These are phyloP conservation scores for Leptographium lundbergii DNA, from an alignment of 2,329 filamentous ascomycete species.

Conservation along the genomic window DNA sequence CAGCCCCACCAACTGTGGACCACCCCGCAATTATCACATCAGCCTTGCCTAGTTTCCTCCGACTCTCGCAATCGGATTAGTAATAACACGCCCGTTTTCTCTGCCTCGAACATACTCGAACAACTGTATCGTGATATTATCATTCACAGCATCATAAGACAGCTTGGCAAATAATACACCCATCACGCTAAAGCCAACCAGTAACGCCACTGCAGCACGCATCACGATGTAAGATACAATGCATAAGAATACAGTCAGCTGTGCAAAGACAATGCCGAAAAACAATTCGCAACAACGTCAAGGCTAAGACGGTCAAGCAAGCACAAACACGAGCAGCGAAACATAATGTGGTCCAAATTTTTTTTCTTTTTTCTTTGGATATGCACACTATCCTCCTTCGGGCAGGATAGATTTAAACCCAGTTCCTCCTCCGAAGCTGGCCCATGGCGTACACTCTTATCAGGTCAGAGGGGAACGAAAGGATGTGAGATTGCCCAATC, in stretches of 20 bases:
- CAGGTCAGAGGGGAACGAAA: background rate
- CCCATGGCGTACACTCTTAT: background rate
- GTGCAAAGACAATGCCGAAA: background rate
- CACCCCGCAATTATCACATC: background rate
- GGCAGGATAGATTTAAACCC: background rate
- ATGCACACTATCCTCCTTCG: conserved; percentile 2
- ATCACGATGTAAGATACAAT: too few relatives aligned
- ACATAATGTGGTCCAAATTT: background rate
- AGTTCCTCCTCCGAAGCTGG: background rate
- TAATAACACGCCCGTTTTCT: background rate
- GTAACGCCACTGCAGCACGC: too few relatives aligned
- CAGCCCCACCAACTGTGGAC: background rate
- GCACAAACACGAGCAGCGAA: background rate
- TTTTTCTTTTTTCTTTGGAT: background rate
- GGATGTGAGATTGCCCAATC: background rate
- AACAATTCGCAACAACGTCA: background rate
- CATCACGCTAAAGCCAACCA: too few relatives aligned
- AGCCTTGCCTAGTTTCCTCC: background rate
- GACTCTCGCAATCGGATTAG: background rate
- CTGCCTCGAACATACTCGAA: too few relatives aligned
- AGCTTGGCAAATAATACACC: too few relatives aligned
- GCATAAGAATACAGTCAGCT: background rate
- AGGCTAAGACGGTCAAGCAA: background rate
- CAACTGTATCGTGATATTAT: too few relatives aligned
- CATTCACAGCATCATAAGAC: too few relatives aligned